These are phyloP conservation scores for Dendrostoma leiphaemia DNA, from an alignment of 2,329 filamentous ascomycete species.

Conservation along the genomic window DNA sequence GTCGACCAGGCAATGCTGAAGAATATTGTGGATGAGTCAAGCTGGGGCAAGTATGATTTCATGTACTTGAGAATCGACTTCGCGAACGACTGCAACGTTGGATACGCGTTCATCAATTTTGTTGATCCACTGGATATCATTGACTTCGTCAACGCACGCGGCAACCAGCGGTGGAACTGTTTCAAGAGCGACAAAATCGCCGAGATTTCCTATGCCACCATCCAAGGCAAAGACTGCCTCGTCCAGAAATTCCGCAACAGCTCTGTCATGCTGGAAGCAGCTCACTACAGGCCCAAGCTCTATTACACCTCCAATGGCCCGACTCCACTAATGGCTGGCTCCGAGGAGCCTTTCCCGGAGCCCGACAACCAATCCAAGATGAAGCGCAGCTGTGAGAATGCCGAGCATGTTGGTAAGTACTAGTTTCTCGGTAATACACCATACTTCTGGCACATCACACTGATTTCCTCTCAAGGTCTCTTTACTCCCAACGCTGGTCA, in stretches of 20 bases:
- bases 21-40: slow-evolving; percentile 73
- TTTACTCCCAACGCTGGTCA: slow-evolving; percentile 78
- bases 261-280: slow-evolving; percentile 86
- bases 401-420: slow-evolving; percentile 72
- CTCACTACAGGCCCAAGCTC: slow-evolving; percentile 78
- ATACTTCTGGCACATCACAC: background rate
- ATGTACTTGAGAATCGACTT: slow-evolving; percentile 93
- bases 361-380: slow-evolving; percentile 87
- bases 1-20: slow-evolving; percentile 78
- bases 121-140: slow-evolving; percentile 74
- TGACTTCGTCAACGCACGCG: slow-evolving; percentile 67
- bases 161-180: slow-evolving; percentile 74
- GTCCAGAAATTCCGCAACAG: slow-evolving; percentile 97
- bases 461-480: slow-evolving; percentile 50
- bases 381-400: slow-evolving; percentile 83
- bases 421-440: background rate
- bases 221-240: slow-evolving; percentile 88
- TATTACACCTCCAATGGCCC: slow-evolving; percentile 51
- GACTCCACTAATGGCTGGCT: slow-evolving; percentile 55
- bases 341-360: slow-evolving; percentile 72
- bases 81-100: slow-evolving; percentile 83
- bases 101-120: slow-evolving; percentile 98
- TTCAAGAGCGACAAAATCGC: slow-evolving; percentile 83
- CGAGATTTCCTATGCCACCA: slow-evolving; percentile 94
- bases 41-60: slow-evolving; percentile 85